Conservation (phyloP, 768 basidiomycete genomes). For the Ephemerocybe angulata region DNA sequence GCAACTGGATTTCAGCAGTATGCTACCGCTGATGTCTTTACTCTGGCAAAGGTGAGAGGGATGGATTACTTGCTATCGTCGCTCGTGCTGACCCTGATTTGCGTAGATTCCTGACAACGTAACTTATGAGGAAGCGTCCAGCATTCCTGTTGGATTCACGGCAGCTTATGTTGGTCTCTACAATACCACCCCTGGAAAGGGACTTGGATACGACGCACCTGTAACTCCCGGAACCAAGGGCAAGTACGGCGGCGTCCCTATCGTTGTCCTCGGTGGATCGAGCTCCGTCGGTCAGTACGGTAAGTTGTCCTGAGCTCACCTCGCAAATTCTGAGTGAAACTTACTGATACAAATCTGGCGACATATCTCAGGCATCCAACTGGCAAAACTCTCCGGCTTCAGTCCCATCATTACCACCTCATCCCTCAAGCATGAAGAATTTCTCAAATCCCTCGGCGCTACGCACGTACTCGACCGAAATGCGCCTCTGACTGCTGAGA, state of each 20-base stretch:
- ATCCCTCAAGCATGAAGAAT: slow-evolving; percentile 24
- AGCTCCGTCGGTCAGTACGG: slow-evolving; percentile 27
- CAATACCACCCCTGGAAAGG: slow-evolving; percentile 24
- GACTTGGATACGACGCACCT: slow-evolving; percentile 23
- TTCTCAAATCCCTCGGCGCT: slow-evolving; percentile 38
- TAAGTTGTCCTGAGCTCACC: not conserved
- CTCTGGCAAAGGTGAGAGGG: slow-evolving; percentile 38
- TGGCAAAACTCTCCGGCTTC: slow-evolving; percentile 35
- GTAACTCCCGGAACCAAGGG: slow-evolving; percentile 20
- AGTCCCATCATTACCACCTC: slow-evolving; percentile 39
- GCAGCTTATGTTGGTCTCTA: slow-evolving; percentile 52
- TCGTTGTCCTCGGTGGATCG: slow-evolving; percentile 28
- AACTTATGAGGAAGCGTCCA: slow-evolving; percentile 46
- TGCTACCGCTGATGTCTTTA: slow-evolving; percentile 31
- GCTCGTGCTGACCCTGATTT: slow-evolving; percentile 48
- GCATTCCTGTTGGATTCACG: slow-evolving; percentile 46
- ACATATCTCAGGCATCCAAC: slow-evolving; percentile 35
- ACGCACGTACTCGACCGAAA: slow-evolving; percentile 36
- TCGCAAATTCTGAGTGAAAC: not conserved
- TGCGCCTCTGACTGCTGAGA: not conserved
- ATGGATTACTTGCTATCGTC: slow-evolving; percentile 39
- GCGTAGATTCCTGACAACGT: slow-evolving; percentile 44
- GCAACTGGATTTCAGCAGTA: slow-evolving; percentile 42
- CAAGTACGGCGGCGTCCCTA: slow-evolving; percentile 28
- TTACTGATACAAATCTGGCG: not conserved